These are phyloP conservation scores for Cystofilobasidium capitatum DNA, from an alignment of 768 basidiomycete species.

Conservation along the genomic window DNA sequence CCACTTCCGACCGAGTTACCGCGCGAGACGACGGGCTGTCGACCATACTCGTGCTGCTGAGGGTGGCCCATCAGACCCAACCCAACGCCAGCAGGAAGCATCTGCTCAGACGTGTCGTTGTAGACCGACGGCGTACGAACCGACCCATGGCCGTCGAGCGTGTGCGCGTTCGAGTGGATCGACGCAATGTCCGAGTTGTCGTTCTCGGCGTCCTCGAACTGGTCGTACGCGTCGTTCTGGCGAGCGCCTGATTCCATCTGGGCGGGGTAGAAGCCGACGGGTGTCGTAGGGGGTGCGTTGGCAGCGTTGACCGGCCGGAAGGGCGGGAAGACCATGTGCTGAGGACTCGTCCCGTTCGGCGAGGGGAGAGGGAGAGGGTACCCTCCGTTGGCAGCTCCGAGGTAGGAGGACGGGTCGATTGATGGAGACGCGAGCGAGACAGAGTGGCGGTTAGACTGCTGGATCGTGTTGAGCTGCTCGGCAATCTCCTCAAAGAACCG, in stretches of 20 bases:
- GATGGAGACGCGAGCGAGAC: conserved; percentile 34
- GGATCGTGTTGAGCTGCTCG: conserved; percentile 61
- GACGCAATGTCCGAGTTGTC: conserved; percentile 38
- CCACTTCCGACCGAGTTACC: conserved; percentile 16
- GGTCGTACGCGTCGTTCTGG: conserved; percentile 20
- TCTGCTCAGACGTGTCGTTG: not conserved
- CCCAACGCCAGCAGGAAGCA: not conserved
- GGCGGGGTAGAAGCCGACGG: conserved; percentile 10
- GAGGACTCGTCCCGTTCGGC: conserved; percentile 33
- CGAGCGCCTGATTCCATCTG: conserved; percentile 1
- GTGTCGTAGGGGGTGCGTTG: conserved; percentile 15
- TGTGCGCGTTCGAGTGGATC: conserved; percentile 31
- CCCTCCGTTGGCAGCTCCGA: conserved; percentile 2
- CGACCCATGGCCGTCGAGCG: conserved; percentile 11
- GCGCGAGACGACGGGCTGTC: conserved; percentile 1
- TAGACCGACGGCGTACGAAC: not conserved
- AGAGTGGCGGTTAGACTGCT: conserved; percentile 47
- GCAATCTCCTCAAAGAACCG: conserved; percentile 77
- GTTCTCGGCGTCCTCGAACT: conserved; percentile 42
- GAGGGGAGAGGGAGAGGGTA: conserved; percentile 26
- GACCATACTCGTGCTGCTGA: not conserved
- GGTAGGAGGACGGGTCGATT: conserved; percentile 17
- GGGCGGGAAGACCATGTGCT: conserved; percentile 26
- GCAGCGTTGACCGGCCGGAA: conserved; percentile 23
- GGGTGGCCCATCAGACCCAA: conserved; percentile 12